These are phyloP conservation scores for Recurvomyces mirabilis DNA, from an alignment of 495 filamentous ascomycete species.

Conservation along the genomic window DNA sequence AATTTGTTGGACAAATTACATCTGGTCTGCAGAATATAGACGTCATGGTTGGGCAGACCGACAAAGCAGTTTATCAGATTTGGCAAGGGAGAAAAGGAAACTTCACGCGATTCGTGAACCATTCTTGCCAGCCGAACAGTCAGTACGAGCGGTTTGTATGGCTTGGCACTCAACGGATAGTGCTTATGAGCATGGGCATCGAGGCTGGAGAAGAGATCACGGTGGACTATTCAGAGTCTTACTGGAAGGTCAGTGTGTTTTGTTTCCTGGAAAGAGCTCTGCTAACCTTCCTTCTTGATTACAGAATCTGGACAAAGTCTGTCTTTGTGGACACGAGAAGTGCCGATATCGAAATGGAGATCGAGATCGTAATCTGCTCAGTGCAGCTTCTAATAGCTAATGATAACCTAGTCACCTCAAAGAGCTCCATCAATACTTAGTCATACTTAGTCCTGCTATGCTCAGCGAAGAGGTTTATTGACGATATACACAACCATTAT, in stretches of 20 bases:
- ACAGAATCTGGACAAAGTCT: conserved; percentile 30
- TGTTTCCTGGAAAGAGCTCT: too few relatives aligned
- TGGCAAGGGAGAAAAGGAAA: conserved; percentile 33
- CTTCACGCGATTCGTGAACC: conserved; percentile 37
- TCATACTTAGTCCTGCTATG: too few relatives aligned
- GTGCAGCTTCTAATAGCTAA: too few relatives aligned
- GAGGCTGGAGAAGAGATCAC: conserved; percentile 33
- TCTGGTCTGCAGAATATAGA: conserved; percentile 25
- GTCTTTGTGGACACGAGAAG: conserved; percentile 31
- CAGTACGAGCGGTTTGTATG: conserved; percentile 36
- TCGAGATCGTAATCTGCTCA: too few relatives aligned
- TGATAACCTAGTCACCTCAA: too few relatives aligned
- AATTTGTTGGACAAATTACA: conserved; percentile 29
- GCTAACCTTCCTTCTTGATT: too few relatives aligned
- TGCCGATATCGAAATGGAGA: conserved; percentile 30
- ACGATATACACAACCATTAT: too few relatives aligned
- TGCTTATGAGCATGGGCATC: conserved; percentile 34
- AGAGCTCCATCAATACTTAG: too few relatives aligned
- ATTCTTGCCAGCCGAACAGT: conserved; percentile 32
- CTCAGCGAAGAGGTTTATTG: too few relatives aligned
- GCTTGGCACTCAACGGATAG: conserved; percentile 32
- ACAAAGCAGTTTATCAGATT: conserved; percentile 26
- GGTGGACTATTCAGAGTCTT: conserved; percentile 35
- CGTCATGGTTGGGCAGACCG: conserved; percentile 30
- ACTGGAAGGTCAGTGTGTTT: conserved; percentile 33